Percentiles rank a stretch among this genome's conserved stretches.
These are phyloP conservation scores for Saussurea involucrata DNA, from an alignment of 129 eudicot species.

Conservation along the genomic window DNA sequence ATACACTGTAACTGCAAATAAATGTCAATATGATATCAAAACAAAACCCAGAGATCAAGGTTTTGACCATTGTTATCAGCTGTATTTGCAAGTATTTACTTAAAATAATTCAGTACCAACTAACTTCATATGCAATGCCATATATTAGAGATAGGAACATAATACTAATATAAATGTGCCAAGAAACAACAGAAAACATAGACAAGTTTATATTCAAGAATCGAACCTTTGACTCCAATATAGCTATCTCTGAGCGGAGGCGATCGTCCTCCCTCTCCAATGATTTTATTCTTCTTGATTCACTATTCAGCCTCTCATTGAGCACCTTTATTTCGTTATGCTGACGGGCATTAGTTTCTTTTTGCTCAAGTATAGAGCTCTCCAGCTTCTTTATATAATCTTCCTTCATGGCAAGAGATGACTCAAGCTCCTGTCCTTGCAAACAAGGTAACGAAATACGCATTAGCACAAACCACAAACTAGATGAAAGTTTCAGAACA, in stretches of 20 bases:
- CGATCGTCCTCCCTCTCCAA: slow-evolving; percentile 92
- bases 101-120: slow-evolving; percentile 8
- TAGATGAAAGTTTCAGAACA: neutral
- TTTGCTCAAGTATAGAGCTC: slow-evolving; percentile 50
- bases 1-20: neutral
- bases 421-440: slow-evolving; percentile 67
- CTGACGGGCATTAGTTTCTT: slow-evolving; percentile 52
- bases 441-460: slow-evolving; percentile 14
- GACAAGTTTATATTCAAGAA: slow-evolving; percentile 2
- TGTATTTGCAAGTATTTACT: neutral
- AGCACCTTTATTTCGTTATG: slow-evolving; percentile 68
- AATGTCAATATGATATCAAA: neutral
- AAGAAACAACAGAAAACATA: neutral
- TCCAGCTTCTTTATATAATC: slow-evolving; percentile 62
- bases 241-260: slow-evolving; percentile 81
- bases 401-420: slow-evolving; percentile 72
- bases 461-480: slow-evolving; percentile 17
- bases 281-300: slow-evolving; percentile 75
- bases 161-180: neutral
- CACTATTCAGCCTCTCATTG: slow-evolving; percentile 67
- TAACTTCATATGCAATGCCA: slow-evolving; percentile 5
- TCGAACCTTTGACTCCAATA: slow-evolving; percentile 89
- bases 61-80: neutral
- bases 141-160: neutral
- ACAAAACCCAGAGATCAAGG: neutral